A percentile compares a stretch with the other conserved stretches of the same genome.
phyloP scores from a whole-genome alignment of 2,329 filamentous ascomycete genomes.

The Exserohilum turcica region DNA sequence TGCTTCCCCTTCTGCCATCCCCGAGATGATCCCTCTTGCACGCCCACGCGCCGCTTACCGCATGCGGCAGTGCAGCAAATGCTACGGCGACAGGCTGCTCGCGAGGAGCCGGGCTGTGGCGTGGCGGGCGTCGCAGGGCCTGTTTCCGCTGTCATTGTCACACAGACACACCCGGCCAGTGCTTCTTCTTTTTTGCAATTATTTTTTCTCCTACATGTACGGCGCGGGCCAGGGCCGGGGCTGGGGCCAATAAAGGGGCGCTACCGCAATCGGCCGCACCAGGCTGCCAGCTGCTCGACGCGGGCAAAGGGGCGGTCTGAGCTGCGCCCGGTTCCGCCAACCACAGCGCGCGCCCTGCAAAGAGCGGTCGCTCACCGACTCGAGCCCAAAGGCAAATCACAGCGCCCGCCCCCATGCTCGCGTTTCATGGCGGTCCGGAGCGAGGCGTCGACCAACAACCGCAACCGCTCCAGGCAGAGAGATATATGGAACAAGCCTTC shows the following conservation, averaged over 20 bases:
- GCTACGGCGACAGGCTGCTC: constrained; percentile 18
- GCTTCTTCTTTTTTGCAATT: too few relatives aligned
- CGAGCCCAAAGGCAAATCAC: constrained; percentile 36
- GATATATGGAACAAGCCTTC: constrained; percentile 38
- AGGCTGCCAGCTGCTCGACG: constrained; percentile 6
- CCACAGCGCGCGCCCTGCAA: constrained; percentile 25
- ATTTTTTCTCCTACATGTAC: too few relatives aligned
- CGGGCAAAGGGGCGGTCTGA: constrained; percentile 24
- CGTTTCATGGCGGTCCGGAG: constrained; percentile 33
- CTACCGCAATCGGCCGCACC: too few relatives aligned
- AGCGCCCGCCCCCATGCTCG: constrained; percentile 22
- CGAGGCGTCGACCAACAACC: constrained; percentile 32
- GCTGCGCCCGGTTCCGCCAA: constrained; percentile 23
- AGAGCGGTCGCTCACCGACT: constrained; percentile 42
- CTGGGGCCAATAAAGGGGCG: not conserved
- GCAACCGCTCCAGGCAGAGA: constrained; percentile 29
- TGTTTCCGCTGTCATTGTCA: constrained; percentile 21
- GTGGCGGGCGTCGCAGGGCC: constrained; percentile 17
- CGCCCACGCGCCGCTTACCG: constrained; percentile 28
- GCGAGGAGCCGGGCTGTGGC: constrained; percentile 27
- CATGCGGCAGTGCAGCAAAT: constrained; percentile 15
- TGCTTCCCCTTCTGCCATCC: constrained; percentile 19
- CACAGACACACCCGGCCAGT: constrained; percentile 7
- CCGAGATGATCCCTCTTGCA: constrained; percentile 38
- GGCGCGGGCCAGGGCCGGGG: too few relatives aligned